Percentiles rank a stretch among this genome's conserved stretches.
These are phyloP conservation scores for Alternaria sp. DNA, from an alignment of 2,329 filamentous ascomycete genomes.

Conservation along the genomic window DNA sequence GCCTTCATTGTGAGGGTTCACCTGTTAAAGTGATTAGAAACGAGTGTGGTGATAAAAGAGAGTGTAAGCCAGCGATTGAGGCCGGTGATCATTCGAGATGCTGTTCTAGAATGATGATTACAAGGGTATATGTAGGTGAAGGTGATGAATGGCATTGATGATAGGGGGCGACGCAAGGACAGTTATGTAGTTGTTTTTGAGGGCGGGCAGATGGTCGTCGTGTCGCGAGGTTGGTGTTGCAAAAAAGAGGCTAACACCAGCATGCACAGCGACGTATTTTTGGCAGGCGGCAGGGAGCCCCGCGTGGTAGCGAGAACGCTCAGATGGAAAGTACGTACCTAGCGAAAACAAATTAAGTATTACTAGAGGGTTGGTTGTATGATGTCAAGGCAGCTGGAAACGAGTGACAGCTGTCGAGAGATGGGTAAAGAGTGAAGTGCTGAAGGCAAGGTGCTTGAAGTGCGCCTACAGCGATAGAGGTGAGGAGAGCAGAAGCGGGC, in stretches of 20 bases:
- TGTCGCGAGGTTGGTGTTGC: slow-evolving; percentile 9
- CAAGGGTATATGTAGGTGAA: neutral
- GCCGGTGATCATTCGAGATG: slow-evolving; percentile 1
- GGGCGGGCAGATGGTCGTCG: slow-evolving; percentile 10
- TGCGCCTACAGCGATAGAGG: slow-evolving; percentile 37
- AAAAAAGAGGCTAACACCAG: slow-evolving; percentile 13
- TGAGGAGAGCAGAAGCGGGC: slow-evolving; percentile 25
- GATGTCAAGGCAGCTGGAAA: slow-evolving; percentile 27
- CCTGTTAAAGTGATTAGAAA: slow-evolving; percentile 11
- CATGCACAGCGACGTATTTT: slow-evolving; percentile 3
- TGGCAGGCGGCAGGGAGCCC: slow-evolving; percentile 6
- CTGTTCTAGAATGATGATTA: slow-evolving; percentile 1
- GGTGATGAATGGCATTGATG: slow-evolving; percentile 2
- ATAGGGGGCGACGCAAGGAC: neutral
- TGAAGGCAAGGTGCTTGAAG: slow-evolving; percentile 38
- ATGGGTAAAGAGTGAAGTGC: slow-evolving; percentile 27
- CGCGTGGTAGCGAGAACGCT: slow-evolving; percentile 1
- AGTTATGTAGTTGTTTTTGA: slow-evolving; percentile 7
- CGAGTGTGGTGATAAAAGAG: neutral
- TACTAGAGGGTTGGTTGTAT: slow-evolving; percentile 6
- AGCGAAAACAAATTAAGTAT: slow-evolving; percentile 16
- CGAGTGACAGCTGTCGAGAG: slow-evolving; percentile 38
- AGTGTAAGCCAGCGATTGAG: slow-evolving; percentile 24
- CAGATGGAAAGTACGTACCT: slow-evolving; percentile 22
- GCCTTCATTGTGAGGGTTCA: slow-evolving; percentile 39